Evolutionary conservation across 2,329 filamentous ascomycete species (phyloP).

Genomic region (Aphanoascus verrucosus): DNA sequence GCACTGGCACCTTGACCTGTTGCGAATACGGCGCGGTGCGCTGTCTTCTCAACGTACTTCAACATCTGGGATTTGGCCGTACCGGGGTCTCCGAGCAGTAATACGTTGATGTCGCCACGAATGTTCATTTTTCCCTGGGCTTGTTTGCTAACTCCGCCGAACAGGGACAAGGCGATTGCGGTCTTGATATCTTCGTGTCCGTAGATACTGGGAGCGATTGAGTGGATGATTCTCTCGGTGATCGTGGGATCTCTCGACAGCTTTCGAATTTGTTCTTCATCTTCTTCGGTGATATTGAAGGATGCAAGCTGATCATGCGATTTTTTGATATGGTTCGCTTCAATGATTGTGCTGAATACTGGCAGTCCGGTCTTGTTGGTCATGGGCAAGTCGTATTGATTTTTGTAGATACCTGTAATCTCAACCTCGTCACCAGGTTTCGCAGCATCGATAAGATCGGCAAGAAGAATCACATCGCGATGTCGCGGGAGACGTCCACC

Average conservation of each 20-base stretch:
- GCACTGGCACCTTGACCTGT: slow-evolving; percentile 95
- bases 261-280: slow-evolving; percentile 79
- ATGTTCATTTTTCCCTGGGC: slow-evolving; percentile 83
- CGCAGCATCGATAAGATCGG: slow-evolving; percentile 91
- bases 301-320: slow-evolving; percentile 94
- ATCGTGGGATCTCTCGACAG: slow-evolving; percentile 85
- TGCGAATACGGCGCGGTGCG: slow-evolving; percentile 91
- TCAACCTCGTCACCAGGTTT: slow-evolving; percentile 98
- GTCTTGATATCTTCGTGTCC: slow-evolving; percentile 96
- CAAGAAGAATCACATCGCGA: slow-evolving; percentile 87
- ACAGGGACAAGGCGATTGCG: slow-evolving; percentile 82
- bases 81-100: slow-evolving; percentile 91
- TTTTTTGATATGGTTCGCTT: slow-evolving; percentile 96
- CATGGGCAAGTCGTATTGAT: slow-evolving; percentile 94
- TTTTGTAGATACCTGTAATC: slow-evolving; percentile 90
- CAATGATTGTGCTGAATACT: slow-evolving; percentile 92
- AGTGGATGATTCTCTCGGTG: slow-evolving; percentile 82
- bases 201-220: slow-evolving; percentile 94
- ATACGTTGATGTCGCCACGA: slow-evolving; percentile 93
- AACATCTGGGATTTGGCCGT: slow-evolving; percentile 96
- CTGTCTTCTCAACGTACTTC: slow-evolving; percentile 96
- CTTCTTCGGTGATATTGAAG: slow-evolving; percentile 88
- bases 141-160: slow-evolving; percentile 85
- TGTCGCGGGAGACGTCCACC: slow-evolving; percentile 88
- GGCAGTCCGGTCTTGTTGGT: slow-evolving; percentile 99